Evolutionary conservation across 129 eudicot species (phyloP).

Genomic region (Tagetes patula): DNA sequence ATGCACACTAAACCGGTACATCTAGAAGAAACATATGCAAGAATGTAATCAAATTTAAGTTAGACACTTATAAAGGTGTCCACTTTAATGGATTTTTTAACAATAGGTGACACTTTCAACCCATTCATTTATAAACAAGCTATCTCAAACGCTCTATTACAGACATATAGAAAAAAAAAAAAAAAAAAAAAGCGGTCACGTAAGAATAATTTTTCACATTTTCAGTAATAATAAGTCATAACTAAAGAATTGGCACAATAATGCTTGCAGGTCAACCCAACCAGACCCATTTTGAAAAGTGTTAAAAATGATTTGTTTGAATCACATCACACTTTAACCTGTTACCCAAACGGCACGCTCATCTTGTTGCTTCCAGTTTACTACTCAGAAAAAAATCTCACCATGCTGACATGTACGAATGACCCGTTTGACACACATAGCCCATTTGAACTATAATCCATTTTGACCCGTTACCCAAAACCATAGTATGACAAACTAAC

Average conservation of each 20-base stretch:
- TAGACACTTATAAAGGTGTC: neutral
- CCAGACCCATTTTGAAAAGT: neutral
- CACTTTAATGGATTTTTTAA: neutral
- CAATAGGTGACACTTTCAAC: neutral
- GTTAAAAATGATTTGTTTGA: neutral
- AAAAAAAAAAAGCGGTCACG: too few relatives aligned
- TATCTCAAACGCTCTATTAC: too few relatives aligned
- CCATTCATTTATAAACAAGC: neutral
- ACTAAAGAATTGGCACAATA: neutral
- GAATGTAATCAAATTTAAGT: slow-evolving; percentile 7
- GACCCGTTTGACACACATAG: neutral
- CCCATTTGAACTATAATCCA: neutral
- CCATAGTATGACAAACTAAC: slow-evolving; percentile 31
- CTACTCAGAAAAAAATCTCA: neutral
- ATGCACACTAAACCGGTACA: slow-evolving; percentile 64
- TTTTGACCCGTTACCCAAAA: neutral
- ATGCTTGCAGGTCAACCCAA: neutral
- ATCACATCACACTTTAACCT: neutral
- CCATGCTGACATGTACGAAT: neutral
- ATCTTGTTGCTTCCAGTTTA: neutral
- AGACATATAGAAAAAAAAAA: too few relatives aligned
- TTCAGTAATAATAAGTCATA: neutral
- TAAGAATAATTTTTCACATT: too few relatives aligned
- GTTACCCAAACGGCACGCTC: neutral
- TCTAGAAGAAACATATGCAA: slow-evolving; percentile 41